Evolutionary conservation across 2,329 filamentous ascomycete genomes (phyloP).

Genomic region (Cladosporium sp.): DNA sequence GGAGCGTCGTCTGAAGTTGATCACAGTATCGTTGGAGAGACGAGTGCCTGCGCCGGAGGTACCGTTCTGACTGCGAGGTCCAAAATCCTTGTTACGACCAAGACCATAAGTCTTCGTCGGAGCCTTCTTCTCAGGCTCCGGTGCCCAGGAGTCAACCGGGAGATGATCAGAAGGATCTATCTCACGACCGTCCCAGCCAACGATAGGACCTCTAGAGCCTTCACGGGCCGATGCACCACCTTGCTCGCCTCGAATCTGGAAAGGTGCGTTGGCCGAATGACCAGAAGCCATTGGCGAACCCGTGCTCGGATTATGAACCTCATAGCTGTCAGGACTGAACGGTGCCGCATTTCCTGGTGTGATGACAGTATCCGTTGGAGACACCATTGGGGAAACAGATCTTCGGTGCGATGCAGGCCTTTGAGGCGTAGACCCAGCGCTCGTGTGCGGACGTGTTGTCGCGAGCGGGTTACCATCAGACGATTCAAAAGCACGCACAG

Average conservation of each 20-base stretch:
- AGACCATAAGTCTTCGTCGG: slow-evolving; percentile 33
- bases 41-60: slow-evolving; percentile 14
- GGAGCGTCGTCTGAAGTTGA: slow-evolving; percentile 43
- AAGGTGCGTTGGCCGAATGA: slow-evolving; percentile 15
- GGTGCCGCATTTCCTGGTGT: slow-evolving; percentile 51
- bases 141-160: slow-evolving; percentile 72
- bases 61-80: slow-evolving; percentile 24
- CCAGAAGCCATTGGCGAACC: neutral
- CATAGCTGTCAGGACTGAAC: slow-evolving; percentile 73
- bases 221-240: slow-evolving; percentile 18
- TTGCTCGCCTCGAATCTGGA: slow-evolving; percentile 24
- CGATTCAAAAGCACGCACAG: slow-evolving; percentile 30
- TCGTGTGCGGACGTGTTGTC: slow-evolving; percentile 22
- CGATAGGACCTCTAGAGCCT: slow-evolving; percentile 59
- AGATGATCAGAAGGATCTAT: slow-evolving; percentile 78
- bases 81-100: slow-evolving; percentile 31
- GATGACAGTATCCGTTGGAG: slow-evolving; percentile 37
- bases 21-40: slow-evolving; percentile 28
- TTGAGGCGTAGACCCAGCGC: slow-evolving; percentile 33
- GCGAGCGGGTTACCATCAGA: slow-evolving; percentile 38
- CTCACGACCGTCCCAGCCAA: slow-evolving; percentile 70
- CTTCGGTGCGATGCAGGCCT: slow-evolving; percentile 57
- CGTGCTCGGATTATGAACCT: slow-evolving; percentile 55
- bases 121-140: slow-evolving; percentile 64
- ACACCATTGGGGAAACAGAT: slow-evolving; percentile 68